A percentile compares a stretch with the other conserved stretches of the same genome.
These are phyloP conservation scores for Apophysomyces variabilis DNA, from an alignment of 371 early-diverging fungal genomes.

Conservation along the genomic window DNA sequence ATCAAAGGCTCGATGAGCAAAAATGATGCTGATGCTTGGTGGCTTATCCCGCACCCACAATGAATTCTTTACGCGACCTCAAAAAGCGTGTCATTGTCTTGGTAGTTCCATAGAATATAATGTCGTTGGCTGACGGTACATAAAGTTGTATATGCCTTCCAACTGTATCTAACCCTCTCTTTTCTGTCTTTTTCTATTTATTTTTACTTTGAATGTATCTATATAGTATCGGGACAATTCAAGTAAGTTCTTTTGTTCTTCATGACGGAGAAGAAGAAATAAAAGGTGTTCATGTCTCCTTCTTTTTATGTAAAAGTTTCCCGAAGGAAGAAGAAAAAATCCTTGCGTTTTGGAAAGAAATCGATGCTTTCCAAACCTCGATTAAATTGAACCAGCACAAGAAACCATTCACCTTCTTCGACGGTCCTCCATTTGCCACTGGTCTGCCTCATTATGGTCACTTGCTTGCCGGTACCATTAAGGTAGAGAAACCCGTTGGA, in stretches of 20 bases:
- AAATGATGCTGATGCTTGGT: no score
- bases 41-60: no score
- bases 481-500: constrained; percentile 56
- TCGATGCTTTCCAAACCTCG: constrained; percentile 97
- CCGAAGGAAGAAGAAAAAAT: constrained; percentile 97
- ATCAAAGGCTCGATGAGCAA: no score
- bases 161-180: not conserved
- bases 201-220: not conserved
- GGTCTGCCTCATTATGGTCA: constrained; percentile 99
- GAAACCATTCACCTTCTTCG: constrained; percentile 94
- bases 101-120: constrained; percentile 9
- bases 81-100: not conserved
- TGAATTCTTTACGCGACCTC: no score
- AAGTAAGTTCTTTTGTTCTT: constrained; percentile 33
- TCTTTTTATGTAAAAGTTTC: constrained; percentile 68
- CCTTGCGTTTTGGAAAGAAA: constrained; percentile 96
- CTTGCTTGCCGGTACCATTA: constrained; percentile 99
- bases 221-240: constrained; percentile 55
- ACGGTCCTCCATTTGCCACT: constrained; percentile 99
- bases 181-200: not conserved
- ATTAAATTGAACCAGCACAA: constrained; percentile 92
- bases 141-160: not conserved
- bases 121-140: constrained; percentile 58
- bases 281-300: not conserved
- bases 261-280: constrained; percentile 2